Evolutionary conservation across 371 early-diverging fungal genomes (phyloP).

Genomic region (Encephalitozoon hellem): DNA sequence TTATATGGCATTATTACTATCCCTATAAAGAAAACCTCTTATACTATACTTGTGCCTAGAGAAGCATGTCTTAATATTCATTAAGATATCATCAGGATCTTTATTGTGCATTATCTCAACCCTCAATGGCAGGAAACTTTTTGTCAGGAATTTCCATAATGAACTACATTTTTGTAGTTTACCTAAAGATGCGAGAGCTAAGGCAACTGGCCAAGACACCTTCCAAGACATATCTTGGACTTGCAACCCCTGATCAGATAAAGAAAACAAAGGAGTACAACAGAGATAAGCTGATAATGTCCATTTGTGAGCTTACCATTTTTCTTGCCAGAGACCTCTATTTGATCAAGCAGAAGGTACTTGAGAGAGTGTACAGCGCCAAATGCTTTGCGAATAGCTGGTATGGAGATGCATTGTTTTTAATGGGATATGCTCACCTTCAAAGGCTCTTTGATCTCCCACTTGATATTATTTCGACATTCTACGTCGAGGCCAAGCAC

Average conservation of each 20-base stretch:
- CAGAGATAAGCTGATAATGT: constrained; percentile 72
- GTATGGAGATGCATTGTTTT: background rate
- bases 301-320: constrained; percentile 62
- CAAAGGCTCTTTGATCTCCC: constrained; percentile 65
- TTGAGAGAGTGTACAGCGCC: background rate
- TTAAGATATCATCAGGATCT: background rate
- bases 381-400: background rate
- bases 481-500: constrained; percentile 81
- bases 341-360: background rate
- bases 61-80: no score
- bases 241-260: constrained; percentile 62
- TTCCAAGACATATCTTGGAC: background rate
- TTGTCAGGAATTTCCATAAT: constrained; percentile 2
- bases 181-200: constrained; percentile 17
- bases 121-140: constrained; percentile 28
- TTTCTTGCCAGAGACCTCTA: background rate
- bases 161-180: constrained; percentile 11
- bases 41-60: no score
- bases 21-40: background rate
- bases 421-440: background rate
- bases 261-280: constrained; percentile 73
- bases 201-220: constrained; percentile 1
- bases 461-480: constrained; percentile 72
- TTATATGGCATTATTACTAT: background rate
- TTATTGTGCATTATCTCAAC: background rate